These are phyloP conservation scores for Mucor racemosus DNA, from an alignment of 371 early-diverging fungal species.

Conservation along the genomic window DNA sequence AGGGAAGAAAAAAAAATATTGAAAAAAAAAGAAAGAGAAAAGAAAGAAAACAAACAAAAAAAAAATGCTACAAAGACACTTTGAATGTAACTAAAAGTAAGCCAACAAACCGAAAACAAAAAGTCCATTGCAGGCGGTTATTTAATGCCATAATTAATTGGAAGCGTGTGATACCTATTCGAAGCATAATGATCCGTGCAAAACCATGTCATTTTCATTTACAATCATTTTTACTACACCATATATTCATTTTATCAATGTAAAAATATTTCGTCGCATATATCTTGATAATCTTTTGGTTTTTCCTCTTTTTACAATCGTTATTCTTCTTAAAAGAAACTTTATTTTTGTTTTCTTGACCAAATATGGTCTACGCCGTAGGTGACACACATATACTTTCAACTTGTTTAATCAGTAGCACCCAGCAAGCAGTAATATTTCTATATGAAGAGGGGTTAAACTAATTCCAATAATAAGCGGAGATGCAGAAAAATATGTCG, in stretches of 20 bases:
- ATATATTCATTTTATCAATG: no score
- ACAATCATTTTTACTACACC: no score
- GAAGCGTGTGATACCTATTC: not conserved
- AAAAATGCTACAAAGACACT: slow-evolving; percentile 3
- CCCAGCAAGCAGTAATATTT: not conserved
- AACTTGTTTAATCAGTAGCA: not conserved
- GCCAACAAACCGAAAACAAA: not conserved
- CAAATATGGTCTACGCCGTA: slow-evolving; percentile 1
- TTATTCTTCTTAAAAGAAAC: not conserved
- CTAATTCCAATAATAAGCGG: not conserved
- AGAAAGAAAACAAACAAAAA: not conserved
- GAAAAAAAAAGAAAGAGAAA: not conserved
- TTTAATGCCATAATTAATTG: not conserved
- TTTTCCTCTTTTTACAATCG: not conserved
- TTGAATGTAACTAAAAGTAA: not conserved
- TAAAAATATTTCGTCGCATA: no score
- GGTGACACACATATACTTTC: slow-evolving; percentile 3
- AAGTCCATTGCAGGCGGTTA: not conserved
- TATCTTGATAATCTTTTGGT: not conserved
- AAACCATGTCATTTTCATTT: not conserved
- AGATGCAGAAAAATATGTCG: not conserved
- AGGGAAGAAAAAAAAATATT: not conserved
- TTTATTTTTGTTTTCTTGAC: slow-evolving; percentile 7
- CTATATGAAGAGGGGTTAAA: not conserved
- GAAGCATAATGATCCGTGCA: slow-evolving; percentile 7